Evolutionary conservation across 1,139 yeast genomes (phyloP).

Genomic region (Barnettozyma hawaiiensis): DNA sequence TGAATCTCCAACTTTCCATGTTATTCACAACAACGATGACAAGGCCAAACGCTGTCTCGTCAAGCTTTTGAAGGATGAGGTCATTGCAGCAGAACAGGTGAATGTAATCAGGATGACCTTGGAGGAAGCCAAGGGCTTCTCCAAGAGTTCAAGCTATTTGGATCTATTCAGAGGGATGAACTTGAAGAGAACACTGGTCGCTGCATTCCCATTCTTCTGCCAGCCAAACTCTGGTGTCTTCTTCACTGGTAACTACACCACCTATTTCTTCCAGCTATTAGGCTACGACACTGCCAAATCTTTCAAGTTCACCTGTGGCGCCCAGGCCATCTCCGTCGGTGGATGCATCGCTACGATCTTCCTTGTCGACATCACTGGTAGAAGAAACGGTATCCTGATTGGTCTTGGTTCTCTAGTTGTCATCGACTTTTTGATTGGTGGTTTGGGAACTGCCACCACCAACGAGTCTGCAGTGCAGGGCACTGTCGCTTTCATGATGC

Average conservation of each 20-base stretch:
- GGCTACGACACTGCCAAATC: conserved; percentile 28
- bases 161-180: conserved; percentile 44
- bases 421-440: conserved; percentile 30
- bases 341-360: conserved; percentile 28
- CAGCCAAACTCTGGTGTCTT: conserved; percentile 47
- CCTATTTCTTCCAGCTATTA: conserved; percentile 32
- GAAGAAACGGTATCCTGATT: conserved; percentile 30
- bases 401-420: conserved; percentile 30
- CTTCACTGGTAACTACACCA: conserved; percentile 40
- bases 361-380: conserved; percentile 24
- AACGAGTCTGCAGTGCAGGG: conserved; percentile 19
- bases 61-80: conserved; percentile 19
- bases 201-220: conserved; percentile 39
- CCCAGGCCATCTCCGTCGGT: conserved; percentile 29
- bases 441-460: conserved; percentile 25
- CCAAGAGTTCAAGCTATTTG: conserved; percentile 27
- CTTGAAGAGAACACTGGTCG: conserved; percentile 45
- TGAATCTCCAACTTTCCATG: conserved; percentile 15
- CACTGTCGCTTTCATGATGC: conserved; percentile 28
- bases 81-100: conserved; percentile 23
- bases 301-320: conserved; percentile 28
- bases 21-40: conserved; percentile 9
- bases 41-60: conserved; percentile 16
- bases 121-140: conserved; percentile 25
- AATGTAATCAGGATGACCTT: conserved; percentile 26